Base-by-base conservation (phyloP, 2,329 filamentous ascomycete species). In the Pleomassaria siparia region DNA sequence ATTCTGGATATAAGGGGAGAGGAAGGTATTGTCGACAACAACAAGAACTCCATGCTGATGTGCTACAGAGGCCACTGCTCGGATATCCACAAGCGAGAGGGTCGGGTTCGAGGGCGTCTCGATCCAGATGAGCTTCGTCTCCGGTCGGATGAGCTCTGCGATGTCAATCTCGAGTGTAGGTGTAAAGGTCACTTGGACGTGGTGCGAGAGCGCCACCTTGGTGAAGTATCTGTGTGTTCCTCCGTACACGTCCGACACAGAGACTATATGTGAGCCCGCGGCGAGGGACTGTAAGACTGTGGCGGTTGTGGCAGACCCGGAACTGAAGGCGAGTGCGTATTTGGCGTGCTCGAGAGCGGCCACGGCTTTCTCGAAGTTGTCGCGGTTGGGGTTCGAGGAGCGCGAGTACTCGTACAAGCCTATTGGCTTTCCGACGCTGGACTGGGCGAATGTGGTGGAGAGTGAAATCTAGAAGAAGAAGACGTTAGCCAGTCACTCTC, bases 141-240 rank as follows among this genome's bases (percentile, higher is more conserved):
- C 85, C 42, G 87, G 83, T 25, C 85, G 88, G 69, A 99, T 95
- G 75, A 97, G 82, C 59, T 86, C 82, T 56, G 82, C 81, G 59
- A 97, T 86, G 67, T 97, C 89, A 54, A 90, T 79, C 75, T 96
- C 92, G 65, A 99, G 95, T 73, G 86, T 86, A 9, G 91, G 90
- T 4, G 91, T 92, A 73, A 99, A 99, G 41, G 92, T 95, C 53
- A 97, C 94, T 61, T 88, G 84, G 45, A 99, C 90, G 63, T 92
- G 90, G 72, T 99, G 94, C 21, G 94, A 91, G 64, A 89, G 85
- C 47, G 94, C 94, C 42, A 97, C 94, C 76, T 96, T 91, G 57
- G 94, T 99, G 79, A 99, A 99, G 79, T 99, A 99, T 65, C 94
- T 83, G 77, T 99, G 94, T 33, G 94, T 99, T 61, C 94, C 94